Base-by-base conservation (phyloP, 176 grass and related monocot species). In the barley (Hordeum vulgare) region DNA sequence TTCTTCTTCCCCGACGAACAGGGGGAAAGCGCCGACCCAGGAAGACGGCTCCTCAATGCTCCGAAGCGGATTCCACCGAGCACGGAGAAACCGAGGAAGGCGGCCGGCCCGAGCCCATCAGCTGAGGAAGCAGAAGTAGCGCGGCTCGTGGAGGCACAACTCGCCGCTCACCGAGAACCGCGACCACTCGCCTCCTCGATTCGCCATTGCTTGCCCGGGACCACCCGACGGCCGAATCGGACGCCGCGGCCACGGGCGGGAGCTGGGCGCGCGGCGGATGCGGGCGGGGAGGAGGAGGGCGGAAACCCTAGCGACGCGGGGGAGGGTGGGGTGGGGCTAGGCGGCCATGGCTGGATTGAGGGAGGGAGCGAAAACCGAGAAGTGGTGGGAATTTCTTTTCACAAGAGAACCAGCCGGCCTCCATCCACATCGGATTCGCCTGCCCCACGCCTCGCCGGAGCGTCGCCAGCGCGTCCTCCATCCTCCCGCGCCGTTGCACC, bases 261-360 rank as follows among this genome's bases (percentile, higher is more conserved):
- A 83, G 84, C 39, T 56, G 71, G 25, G 61, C 13, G 33, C 61
- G 24, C 42, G 40, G 64, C 44, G 7, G 12, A 28, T n/a, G n/a
- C n/a, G 33, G 76, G 8, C 26, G 67, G 1, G 44, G 66, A 26
- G 42, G 78, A n/a, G 7, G 64, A 5, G 21, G 45, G 67, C 9
- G 74, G 44, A 90, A 86, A 86, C 80, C 88, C 84, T 90, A 86
- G 80, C 40, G 47, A 25, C 28, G 9, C 81, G 72, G 14, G 49
- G 18, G 1, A n/a, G n/a, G n/a, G n/a, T n/a, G 41, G 15, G 61
- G 66, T 3, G 17, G 70, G 70, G 14, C 70, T 73, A 86, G 80
- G 84, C 74, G 37, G 75, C 89, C 84, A 87, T 90, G 68, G 60
- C 84, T 83, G 80, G 89, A 90, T 86, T 80, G 84, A 86, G 80